These are phyloP conservation scores for Erodium maritimum DNA, from an alignment of 345 rosid genomes.

Conservation along the genomic window DNA sequence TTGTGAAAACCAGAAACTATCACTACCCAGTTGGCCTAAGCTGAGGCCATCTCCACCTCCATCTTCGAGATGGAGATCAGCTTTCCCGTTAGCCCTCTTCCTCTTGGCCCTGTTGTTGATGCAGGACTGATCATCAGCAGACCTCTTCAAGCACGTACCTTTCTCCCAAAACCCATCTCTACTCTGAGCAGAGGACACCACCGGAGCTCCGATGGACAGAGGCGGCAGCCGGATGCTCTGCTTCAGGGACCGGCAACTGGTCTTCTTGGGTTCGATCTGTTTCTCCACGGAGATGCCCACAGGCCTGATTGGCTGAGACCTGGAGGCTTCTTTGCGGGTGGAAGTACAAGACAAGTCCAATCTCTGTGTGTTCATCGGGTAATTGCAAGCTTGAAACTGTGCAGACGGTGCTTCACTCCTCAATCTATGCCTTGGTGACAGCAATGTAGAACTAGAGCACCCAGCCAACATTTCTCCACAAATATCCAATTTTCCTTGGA, in stretches of 20 bases:
- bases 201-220: constrained; percentile 44
- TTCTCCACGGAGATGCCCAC: constrained; percentile 59
- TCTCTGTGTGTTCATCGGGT: constrained; percentile 95
- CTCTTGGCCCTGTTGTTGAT: constrained; percentile 60
- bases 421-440: constrained; percentile 96
- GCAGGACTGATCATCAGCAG: constrained; percentile 43
- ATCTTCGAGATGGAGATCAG: constrained; percentile 19
- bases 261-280: constrained; percentile 45
- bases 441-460: constrained; percentile 86
- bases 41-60: constrained; percentile 28
- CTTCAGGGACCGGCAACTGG: constrained; percentile 59
- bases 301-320: constrained; percentile 56
- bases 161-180: no score
- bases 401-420: constrained; percentile 67
- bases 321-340: constrained; percentile 59
- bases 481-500: constrained; percentile 21
- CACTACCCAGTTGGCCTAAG: constrained; percentile 32
- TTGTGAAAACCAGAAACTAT: constrained; percentile 67
- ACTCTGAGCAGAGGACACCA: constrained; percentile 1
- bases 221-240: constrained; percentile 85
- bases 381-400: constrained; percentile 74
- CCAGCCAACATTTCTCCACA: constrained; percentile 97
- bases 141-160: no score
- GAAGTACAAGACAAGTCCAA: constrained; percentile 83
- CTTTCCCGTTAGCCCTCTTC: constrained; percentile 23